A percentile compares a stretch with the other conserved stretches of the same genome.
Evolutionary conservation across 2,329 filamentous ascomycete species (phyloP).

Genomic region (Shiraia bambusicola): DNA sequence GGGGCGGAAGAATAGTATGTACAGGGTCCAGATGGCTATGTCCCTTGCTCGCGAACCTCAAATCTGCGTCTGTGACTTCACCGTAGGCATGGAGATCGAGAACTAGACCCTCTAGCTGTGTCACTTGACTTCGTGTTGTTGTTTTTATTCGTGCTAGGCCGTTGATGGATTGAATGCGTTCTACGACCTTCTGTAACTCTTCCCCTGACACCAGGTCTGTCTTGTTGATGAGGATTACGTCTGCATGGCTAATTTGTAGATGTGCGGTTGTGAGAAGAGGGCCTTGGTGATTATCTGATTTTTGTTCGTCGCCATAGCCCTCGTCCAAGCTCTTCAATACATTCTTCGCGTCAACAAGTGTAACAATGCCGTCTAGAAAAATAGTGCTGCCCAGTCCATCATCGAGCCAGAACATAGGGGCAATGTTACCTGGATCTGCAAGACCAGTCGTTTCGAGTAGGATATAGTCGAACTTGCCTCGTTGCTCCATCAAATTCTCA

Average conservation of each 20-base stretch:
- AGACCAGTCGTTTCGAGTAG: conserved; percentile 93
- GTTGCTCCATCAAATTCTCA: conserved; percentile 91
- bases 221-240: conserved; percentile 95
- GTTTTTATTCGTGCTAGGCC: conserved; percentile 80
- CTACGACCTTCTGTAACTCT: conserved; percentile 69
- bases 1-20: too few relatives aligned
- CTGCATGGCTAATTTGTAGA: conserved; percentile 93
- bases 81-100: conserved; percentile 94
- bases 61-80: conserved; percentile 62
- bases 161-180: conserved; percentile 82
- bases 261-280: conserved; percentile 88
- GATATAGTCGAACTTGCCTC: conserved; percentile 91
- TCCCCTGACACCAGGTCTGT: conserved; percentile 73
- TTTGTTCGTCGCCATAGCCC: conserved; percentile 47
- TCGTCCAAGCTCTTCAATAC: conserved; percentile 81
- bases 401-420: conserved; percentile 96
- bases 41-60: conserved; percentile 73
- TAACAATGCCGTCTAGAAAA: conserved; percentile 95
- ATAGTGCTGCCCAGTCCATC: conserved; percentile 93
- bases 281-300: conserved; percentile 53
- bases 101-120: conserved; percentile 79
- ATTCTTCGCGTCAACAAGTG: conserved; percentile 92
- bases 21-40: conserved; percentile 91
- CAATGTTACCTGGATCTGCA: conserved; percentile 92
- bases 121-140: conserved; percentile 77